Percentiles rank a stretch among this genome's conserved stretches.
These are phyloP conservation scores for Cotoneaster glaucophyllus DNA, from an alignment of 306 rosid genomes.

Conservation along the genomic window DNA sequence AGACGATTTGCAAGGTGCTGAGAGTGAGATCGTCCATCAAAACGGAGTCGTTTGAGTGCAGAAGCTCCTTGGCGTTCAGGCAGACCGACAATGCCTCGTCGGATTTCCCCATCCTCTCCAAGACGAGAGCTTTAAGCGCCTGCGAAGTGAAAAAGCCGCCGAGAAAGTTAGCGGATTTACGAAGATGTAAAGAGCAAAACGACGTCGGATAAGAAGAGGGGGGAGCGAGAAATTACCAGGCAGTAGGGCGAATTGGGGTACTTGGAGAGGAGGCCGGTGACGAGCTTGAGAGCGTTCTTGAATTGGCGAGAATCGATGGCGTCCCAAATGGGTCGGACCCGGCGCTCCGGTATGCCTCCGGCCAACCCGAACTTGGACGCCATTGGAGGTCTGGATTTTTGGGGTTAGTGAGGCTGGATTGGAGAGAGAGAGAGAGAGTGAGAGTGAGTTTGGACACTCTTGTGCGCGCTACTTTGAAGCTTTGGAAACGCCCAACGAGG, in stretches of 20 bases:
- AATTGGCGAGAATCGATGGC: slow-evolving; percentile 97
- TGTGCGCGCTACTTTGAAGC: neutral
- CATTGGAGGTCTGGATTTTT: slow-evolving; percentile 29
- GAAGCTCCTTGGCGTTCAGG: slow-evolving; percentile 56
- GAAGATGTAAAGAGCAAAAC: neutral
- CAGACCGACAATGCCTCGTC: slow-evolving; percentile 75
- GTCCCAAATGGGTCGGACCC: slow-evolving; percentile 96
- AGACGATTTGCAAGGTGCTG: slow-evolving; percentile 86
- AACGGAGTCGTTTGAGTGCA: slow-evolving; percentile 50
- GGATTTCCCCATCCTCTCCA: slow-evolving; percentile 87
- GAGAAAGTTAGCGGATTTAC: neutral
- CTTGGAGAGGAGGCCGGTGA: slow-evolving; percentile 59
- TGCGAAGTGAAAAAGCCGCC: slow-evolving; percentile 6
- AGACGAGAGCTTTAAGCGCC: slow-evolving; percentile 89
- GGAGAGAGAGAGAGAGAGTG: neutral
- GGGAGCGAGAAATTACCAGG: slow-evolving; percentile 33
- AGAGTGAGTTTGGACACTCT: neutral
- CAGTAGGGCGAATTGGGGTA: slow-evolving; percentile 75
- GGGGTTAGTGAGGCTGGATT: neutral
- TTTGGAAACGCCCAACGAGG: neutral
- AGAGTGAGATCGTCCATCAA: slow-evolving; percentile 94
- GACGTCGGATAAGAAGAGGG: neutral
- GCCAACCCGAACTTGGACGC: slow-evolving; percentile 90
- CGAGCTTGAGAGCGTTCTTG: slow-evolving; percentile 78
- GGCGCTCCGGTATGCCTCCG: slow-evolving; percentile 91